A percentile compares a stretch with the other conserved stretches of the same genome.
These are phyloP conservation scores for Tolypocladium album DNA, from an alignment of 2,329 filamentous ascomycete species.

Conservation along the genomic window DNA sequence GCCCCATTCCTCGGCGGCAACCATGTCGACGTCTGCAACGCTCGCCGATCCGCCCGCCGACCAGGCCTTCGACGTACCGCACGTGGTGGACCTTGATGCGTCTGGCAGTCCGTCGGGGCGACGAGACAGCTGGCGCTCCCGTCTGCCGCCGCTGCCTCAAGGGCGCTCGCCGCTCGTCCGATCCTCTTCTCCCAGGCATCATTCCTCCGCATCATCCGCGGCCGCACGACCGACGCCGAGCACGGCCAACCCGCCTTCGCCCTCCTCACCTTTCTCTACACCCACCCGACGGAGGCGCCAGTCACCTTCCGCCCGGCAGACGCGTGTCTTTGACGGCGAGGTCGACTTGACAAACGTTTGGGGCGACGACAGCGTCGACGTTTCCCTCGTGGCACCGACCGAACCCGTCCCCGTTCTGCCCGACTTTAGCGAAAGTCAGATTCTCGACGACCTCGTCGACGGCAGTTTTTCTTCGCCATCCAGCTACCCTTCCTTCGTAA, in stretches of 20 bases:
- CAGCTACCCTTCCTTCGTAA: constrained; percentile 19
- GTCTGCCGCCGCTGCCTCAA: background rate
- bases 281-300: background rate
- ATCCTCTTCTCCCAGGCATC: background rate
- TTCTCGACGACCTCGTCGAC: constrained; percentile 14
- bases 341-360: constrained; percentile 1
- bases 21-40: background rate
- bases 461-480: constrained; percentile 25
- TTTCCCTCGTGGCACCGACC: background rate
- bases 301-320: background rate
- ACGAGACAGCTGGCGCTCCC: background rate
- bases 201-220: background rate
- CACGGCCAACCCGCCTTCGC: background rate
- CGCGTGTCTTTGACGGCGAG: background rate
- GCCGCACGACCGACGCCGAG: background rate
- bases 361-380: constrained; percentile 4
- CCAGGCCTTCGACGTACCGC: background rate
- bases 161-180: background rate
- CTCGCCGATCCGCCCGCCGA: background rate
- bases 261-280: background rate
- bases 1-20: background rate
- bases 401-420: background rate
- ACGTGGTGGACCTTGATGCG: background rate
- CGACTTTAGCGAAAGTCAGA: constrained; percentile 9
- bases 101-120: background rate